Base-by-base conservation (phyloP, 352 stramenopile species). In the Phytopythium kandeliae region DNA sequence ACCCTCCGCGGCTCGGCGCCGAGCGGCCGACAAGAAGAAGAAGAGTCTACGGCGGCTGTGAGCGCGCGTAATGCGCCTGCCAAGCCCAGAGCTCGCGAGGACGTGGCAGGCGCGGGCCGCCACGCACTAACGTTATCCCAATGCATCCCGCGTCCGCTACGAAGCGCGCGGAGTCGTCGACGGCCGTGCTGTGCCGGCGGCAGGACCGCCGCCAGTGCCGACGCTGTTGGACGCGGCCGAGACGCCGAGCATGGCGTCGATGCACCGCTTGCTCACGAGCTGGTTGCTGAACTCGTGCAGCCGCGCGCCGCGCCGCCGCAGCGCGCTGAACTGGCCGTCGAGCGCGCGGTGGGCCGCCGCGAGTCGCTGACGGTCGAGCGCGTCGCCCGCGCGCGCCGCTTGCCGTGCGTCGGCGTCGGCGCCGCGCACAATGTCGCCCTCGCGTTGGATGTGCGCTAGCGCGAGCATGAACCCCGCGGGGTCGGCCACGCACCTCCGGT, bases 271-370 rank as follows among this genome's bases (percentile, higher is more conserved):
- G 62, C 73, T 86, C 19, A 84, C 76, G 10, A 89, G 48, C 33
- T 87, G 53, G 34, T 87, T 89, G 55, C 78, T 89, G 51, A 72
- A 85, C 53, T 70, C 76, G 50, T 82, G 78, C 42, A 87, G 54
- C 10, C 68, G 65, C 2, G 65, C 58, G 24, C 53, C 57, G 28
- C 60, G 67, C 25, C 63, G 65, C 24, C 51, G 58, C 13, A 89
- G 35, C 12, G 74, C 62, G 12, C 49, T 57, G 24, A 86, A 69
- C 21, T 82, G 62, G 4, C 44, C 41, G 38, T 77, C 71, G 19
- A 87, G 64, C 8, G 58, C 56, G 7, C 60, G 58, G 22, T 87
- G 67, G 9, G 64, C 67, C 19, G 51, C 40, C 2, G 63, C 46
- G 8, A 75, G 53, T 4, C 60, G 28, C 30, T 59, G 62, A 17